Evolutionary conservation across 2,329 filamentous ascomycete genomes (phyloP).

Genomic region (Botrytis medusae): DNA sequence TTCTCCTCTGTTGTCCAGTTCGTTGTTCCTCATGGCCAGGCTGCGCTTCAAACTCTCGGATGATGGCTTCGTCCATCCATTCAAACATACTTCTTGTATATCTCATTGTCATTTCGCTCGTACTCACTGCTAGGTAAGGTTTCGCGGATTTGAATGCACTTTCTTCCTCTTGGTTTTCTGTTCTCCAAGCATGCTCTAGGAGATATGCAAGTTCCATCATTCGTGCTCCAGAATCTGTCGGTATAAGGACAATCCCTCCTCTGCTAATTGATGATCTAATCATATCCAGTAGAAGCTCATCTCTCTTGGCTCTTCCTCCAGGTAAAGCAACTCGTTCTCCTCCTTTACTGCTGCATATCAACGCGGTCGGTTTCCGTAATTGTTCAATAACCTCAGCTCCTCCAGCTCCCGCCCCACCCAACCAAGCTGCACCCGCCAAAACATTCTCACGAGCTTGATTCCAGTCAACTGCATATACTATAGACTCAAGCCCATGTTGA

Average conservation of each 20-base stretch:
- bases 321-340: constrained; percentile 68
- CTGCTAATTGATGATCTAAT: constrained; percentile 75
- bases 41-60: constrained; percentile 83
- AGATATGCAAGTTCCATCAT: constrained; percentile 90
- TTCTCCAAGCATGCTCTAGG: constrained; percentile 87
- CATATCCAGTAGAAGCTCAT: constrained; percentile 80
- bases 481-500: constrained; percentile 92
- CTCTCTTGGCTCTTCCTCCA: constrained; percentile 75
- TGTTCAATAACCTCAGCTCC: constrained; percentile 92
- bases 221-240: constrained; percentile 91
- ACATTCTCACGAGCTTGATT: constrained; percentile 97
- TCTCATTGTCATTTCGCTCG: constrained; percentile 82
- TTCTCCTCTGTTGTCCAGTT: constrained; percentile 44
- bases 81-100: constrained; percentile 95
- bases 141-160: constrained; percentile 54
- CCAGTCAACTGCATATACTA: constrained; percentile 98
- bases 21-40: constrained; percentile 36
- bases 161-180: constrained; percentile 55
- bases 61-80: constrained; percentile 97
- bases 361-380: constrained; percentile 84
- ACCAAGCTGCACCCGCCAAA: constrained; percentile 88
- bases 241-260: constrained; percentile 89
- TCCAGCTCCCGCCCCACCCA: constrained; percentile 76
- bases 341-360: constrained; percentile 88
- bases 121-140: constrained; percentile 82